Evolutionary conservation across 2,329 filamentous ascomycete species (phyloP).

Genomic region (Hypoxylon sp.): DNA sequence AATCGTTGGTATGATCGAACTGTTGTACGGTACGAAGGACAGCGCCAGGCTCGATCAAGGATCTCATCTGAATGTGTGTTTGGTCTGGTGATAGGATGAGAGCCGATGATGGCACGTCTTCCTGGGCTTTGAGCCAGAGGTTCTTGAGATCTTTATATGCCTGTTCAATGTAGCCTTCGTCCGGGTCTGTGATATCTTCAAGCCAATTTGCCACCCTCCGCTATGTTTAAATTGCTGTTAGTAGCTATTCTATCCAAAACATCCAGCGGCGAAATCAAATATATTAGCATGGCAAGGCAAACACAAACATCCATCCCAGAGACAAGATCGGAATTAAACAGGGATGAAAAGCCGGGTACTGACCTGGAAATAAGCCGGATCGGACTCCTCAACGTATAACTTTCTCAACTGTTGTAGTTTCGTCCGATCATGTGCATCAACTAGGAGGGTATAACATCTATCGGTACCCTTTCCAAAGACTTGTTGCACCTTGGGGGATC

Average conservation of each 20-base stretch:
- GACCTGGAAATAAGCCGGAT: conserved; percentile 40
- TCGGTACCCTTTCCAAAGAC: conserved; percentile 38
- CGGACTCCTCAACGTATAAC: conserved; percentile 40
- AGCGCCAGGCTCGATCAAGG: conserved; percentile 32
- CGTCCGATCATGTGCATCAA: conserved; percentile 30
- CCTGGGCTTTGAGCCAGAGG: conserved; percentile 39
- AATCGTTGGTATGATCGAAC: conserved; percentile 33
- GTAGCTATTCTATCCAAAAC: conserved; percentile 11
- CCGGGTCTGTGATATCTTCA: conserved; percentile 19
- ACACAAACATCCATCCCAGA: neutral
- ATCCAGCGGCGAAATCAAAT: neutral
- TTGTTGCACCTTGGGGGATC: conserved; percentile 40
- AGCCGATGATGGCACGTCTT: conserved; percentile 31
- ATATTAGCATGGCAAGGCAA: neutral
- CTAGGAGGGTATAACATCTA: conserved; percentile 40
- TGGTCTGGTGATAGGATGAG: conserved; percentile 23
- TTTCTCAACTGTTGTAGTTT: conserved; percentile 35
- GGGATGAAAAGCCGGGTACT: conserved; percentile 21
- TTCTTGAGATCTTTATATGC: conserved; percentile 31
- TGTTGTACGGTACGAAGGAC: conserved; percentile 33
- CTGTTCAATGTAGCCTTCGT: conserved; percentile 28
- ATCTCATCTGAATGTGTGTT: conserved; percentile 29
- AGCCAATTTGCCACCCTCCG: conserved; percentile 33
- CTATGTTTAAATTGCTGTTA: conserved; percentile 23
- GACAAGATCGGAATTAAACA: neutral